Conservation (phyloP, 768 basidiomycete genomes). For the Suillus occidentalis region DNA sequence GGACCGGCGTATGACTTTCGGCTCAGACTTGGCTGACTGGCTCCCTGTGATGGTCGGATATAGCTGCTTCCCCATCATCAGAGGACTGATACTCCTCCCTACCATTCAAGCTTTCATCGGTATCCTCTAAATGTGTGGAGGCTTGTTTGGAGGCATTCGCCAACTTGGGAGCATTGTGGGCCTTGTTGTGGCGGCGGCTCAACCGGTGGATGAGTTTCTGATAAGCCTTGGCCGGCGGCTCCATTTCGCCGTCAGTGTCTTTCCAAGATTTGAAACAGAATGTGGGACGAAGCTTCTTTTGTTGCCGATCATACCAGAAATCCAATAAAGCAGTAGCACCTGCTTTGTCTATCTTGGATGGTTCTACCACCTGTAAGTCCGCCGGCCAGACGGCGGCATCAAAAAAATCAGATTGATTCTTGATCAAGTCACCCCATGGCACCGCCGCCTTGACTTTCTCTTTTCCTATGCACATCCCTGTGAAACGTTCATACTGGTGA, state of each 20-base stretch:
- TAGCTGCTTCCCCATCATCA: too few relatives aligned
- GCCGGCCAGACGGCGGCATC: not conserved
- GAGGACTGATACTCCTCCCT: too few relatives aligned
- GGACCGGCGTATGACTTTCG: too few relatives aligned
- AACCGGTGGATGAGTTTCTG: not conserved
- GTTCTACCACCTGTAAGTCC: not conserved
- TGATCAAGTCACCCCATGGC: not conserved
- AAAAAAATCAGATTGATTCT: not conserved
- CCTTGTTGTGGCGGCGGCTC: not conserved
- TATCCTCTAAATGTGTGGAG: too few relatives aligned
- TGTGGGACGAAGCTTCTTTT: not conserved
- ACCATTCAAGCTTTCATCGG: too few relatives aligned
- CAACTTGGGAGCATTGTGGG: too few relatives aligned
- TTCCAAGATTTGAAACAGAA: not conserved
- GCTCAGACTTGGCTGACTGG: too few relatives aligned
- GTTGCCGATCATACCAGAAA: not conserved
- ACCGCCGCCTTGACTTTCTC: not conserved
- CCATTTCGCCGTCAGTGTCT: not conserved
- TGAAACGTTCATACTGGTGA: too few relatives aligned
- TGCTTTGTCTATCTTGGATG: not conserved
- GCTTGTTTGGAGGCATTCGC: too few relatives aligned
- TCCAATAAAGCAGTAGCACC: not conserved
- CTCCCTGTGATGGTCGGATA: too few relatives aligned
- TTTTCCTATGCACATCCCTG: not conserved
- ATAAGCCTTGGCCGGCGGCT: not conserved